Evolutionary conservation across 2,329 filamentous ascomycete species (phyloP), one percentile per base, ranked within the genome.

Genomic region (Leptoxyphium fumago): DNA sequence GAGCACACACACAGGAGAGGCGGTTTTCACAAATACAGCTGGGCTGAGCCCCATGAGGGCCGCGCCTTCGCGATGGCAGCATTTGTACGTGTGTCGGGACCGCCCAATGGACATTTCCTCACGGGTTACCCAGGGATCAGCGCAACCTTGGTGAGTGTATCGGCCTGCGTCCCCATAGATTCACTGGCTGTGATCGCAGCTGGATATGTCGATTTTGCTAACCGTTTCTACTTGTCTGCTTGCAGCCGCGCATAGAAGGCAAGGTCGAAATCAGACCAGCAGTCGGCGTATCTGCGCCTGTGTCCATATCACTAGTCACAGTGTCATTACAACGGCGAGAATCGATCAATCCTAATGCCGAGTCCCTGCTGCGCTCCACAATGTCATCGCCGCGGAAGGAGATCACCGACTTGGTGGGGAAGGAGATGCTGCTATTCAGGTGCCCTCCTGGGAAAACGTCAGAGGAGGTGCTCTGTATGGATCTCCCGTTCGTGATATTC

Each of bases 51-150:
- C 32, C 32, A 36, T 36, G 32, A 36, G 32, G 32, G 38, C 38
- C 17, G 14, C 38, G 38, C 38, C 38, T 18, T 17, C 38, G 50
- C 51, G 44, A 63, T 63, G 56, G 75, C 81, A 65, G 83, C 84
- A 63, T 84, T 84, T 66, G 91, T 98, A 70, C 83, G 91, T 74
- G 87, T 98, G 68, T 94, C 87, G 54, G 91, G 91, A 62, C 88
- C 88, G 62, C 88, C 91, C 56, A 98, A 98, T 69, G 91, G 86
- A 68, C 91, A 84, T 68, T 95, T 94, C 62, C 74, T 96, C 52
- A 86, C 96, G 55, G 91, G 91, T 56, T 98, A 96, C 65, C 91
- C 91, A 45, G 91, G 91, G 55, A 96, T 98, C 65, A 95, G 89
- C 45, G 91, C 91, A 58, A 98, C 91, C 32, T 67, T 95, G 77